Evolutionary conservation across 768 basidiomycete species (phyloP), one percentile per base, ranked within the genome.

Genomic region (Lactarius quietus): DNA sequence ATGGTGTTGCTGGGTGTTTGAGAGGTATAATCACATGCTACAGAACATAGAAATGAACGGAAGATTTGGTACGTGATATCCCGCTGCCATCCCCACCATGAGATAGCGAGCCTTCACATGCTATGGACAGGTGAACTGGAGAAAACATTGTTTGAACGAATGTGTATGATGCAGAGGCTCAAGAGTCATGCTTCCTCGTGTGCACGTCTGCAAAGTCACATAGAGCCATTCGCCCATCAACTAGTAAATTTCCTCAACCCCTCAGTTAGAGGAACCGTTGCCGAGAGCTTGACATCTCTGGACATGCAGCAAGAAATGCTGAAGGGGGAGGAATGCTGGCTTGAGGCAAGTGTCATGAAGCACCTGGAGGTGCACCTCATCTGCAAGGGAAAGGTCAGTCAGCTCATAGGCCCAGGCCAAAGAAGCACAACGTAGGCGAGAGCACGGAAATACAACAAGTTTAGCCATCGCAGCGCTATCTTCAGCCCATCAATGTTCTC

Each of bases 1-100:
- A 7, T 81, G 78, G 78, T 62, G 75, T 18, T 74, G 74, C 36
- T 79, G 74, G 48, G 66, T 75, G 1, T 78, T 78, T 57, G 78
- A 80, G 60, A 35, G 74, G 6, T 71, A 73, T 38, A 80, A 79
- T 61, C 70, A 74, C 36, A 62, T 75, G 9, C 63, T 79, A 18
- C 76, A 77, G 45, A 60, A 67, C 6, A 67, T 74, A 3, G 67
- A 70, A 17, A 76, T 73, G 1, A 80, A 79, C 59, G 56, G 53
- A 5, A 73, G 73, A 59, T 72, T 73, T 41, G 77, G 77, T 79
- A 35, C 26, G 74, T 70, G 17, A 23, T 31, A 5, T 38, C 31
- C n/a, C n/a, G 20, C 35, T 39, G 5, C 56, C 38, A n/a, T 48
- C 17, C 5, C 43, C 20, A 45, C 43, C 43, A 4, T 14, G 45